Evolutionary conservation across 441 rosid genomes (phyloP).

Genomic region (Mallotus repandus): DNA sequence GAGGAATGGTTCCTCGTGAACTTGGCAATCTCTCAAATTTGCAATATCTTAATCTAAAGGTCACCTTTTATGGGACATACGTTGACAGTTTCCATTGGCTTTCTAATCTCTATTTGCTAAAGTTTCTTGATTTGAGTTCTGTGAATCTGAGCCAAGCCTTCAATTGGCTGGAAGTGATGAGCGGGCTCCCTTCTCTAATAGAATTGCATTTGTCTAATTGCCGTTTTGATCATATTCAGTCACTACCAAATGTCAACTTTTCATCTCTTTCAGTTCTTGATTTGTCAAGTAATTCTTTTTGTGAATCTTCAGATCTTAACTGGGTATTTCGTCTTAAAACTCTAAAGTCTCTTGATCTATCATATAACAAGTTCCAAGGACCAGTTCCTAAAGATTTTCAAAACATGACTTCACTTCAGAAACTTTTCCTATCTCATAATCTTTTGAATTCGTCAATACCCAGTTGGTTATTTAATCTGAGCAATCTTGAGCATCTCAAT

Average conservation of each 20-base stretch:
- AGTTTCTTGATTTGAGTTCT: constrained; percentile 13
- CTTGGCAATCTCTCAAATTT: background rate
- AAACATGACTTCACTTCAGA: background rate
- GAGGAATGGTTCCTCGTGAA: constrained; percentile 11
- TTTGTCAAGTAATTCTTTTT: background rate
- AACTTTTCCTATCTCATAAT: background rate
- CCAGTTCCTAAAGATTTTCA: background rate
- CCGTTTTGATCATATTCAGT: background rate
- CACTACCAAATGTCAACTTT: background rate
- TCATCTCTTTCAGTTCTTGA: constrained; percentile 3
- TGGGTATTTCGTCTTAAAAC: constrained; percentile 6
- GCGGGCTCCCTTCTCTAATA: constrained; percentile 7
- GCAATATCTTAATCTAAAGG: too few relatives aligned
- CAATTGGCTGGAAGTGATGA: constrained; percentile 11
- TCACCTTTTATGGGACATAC: background rate
- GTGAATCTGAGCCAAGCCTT: background rate
- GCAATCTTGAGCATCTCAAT: constrained; percentile 1
- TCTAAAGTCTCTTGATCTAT: background rate
- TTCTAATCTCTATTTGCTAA: background rate
- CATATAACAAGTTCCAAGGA: background rate
- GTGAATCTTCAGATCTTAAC: background rate
- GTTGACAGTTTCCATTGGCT: constrained; percentile 13
- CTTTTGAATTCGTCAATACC: background rate
- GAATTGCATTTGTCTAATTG: constrained; percentile 12
- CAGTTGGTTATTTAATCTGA: constrained; percentile 10